Base-by-base conservation (phyloP, 2,329 filamentous ascomycete species). In the Colletotrichum sp. region DNA sequence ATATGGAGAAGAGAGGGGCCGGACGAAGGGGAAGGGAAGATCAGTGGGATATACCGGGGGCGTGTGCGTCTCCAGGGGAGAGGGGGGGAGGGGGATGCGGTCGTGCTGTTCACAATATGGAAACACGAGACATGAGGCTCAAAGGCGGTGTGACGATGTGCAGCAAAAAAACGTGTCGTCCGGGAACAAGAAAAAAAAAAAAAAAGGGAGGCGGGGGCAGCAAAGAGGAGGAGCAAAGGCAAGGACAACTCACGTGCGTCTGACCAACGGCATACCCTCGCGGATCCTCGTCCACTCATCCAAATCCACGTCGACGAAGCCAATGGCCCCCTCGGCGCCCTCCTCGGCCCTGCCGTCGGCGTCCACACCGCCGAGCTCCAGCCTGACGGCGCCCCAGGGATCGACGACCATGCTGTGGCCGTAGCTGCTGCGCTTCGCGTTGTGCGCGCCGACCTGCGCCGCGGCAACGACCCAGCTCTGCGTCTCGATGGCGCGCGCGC, bases 391-490 rank as follows among this genome's bases (percentile, higher is more conserved):
- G 0, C 96, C 96, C 95, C 96, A 98, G 0, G 96, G 96, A 82
- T 95, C 93, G 30, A 98, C 89, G 63, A 98, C 94, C 87, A 98
- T 92, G 79, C 94, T 95, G 82, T 95, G 93, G 0, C 96, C 96
- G 85, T 97, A 98, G 84, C 95, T 98, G 32, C 91, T 90, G 74
- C 96, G 88, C 84, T 93, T 95, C 77, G 92, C 91, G 79, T 95
- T 96, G 78, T 91, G 95, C 48, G 87, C 83, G 2, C 96, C 96
- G 26, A 91, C 90, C 84, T 98, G 96, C 52, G 96, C 96, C 1
- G 96, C 93, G 12, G 96, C 96, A 76, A 98, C 87, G 3, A 98
- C 93, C 87, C 95, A 99, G 71, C 92, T 92, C 85, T 98, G 94
- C 21, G 94, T 95, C 87, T 98, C 96, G 76, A 98, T 95, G 12